phyloP scores from a whole-genome alignment of 1,139 yeast species.

The Chernovozyma sophiae-reginae region DNA sequence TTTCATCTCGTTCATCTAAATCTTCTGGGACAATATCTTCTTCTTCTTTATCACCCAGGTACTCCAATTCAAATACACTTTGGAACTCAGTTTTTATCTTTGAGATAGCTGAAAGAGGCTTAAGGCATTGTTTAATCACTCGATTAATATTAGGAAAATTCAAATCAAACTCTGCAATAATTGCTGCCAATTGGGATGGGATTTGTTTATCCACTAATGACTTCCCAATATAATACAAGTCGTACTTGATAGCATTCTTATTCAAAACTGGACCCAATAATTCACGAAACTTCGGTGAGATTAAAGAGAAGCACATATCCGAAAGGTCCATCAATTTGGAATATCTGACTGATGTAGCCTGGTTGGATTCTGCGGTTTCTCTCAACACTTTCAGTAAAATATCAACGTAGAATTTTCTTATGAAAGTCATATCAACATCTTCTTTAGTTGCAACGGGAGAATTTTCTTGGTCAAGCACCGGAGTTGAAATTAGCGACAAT shows the following conservation, averaged over 20 bases:
- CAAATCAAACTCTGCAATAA: slow-evolving; percentile 63
- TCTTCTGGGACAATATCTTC: slow-evolving; percentile 50
- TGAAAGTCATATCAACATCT: slow-evolving; percentile 67
- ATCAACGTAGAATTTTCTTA: slow-evolving; percentile 73
- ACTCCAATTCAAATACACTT: slow-evolving; percentile 50
- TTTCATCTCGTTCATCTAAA: slow-evolving; percentile 64
- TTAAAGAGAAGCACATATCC: slow-evolving; percentile 45
- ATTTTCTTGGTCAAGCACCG: slow-evolving; percentile 36
- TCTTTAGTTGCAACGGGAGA: slow-evolving; percentile 45
- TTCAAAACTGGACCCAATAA: slow-evolving; percentile 43
- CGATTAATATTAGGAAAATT: slow-evolving; percentile 65
- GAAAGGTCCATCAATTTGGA: slow-evolving; percentile 56
- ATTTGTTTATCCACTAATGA: slow-evolving; percentile 65
- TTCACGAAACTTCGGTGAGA: slow-evolving; percentile 41
- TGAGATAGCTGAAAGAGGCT: slow-evolving; percentile 61
- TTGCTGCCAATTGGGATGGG: slow-evolving; percentile 51
- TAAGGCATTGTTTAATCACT: slow-evolving; percentile 54
- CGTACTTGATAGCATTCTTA: slow-evolving; percentile 47
- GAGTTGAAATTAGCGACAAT: slow-evolving; percentile 58
- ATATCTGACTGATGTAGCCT: slow-evolving; percentile 36
- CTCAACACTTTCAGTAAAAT: slow-evolving; percentile 58
- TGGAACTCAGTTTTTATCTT: slow-evolving; percentile 57
- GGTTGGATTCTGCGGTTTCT: slow-evolving; percentile 35
- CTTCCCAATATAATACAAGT: slow-evolving; percentile 57
- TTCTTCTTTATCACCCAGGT: slow-evolving; percentile 43